These are phyloP conservation scores for Nitzschia sp. DNA, from an alignment of 108 stramenopile species.

Conservation along the genomic window DNA sequence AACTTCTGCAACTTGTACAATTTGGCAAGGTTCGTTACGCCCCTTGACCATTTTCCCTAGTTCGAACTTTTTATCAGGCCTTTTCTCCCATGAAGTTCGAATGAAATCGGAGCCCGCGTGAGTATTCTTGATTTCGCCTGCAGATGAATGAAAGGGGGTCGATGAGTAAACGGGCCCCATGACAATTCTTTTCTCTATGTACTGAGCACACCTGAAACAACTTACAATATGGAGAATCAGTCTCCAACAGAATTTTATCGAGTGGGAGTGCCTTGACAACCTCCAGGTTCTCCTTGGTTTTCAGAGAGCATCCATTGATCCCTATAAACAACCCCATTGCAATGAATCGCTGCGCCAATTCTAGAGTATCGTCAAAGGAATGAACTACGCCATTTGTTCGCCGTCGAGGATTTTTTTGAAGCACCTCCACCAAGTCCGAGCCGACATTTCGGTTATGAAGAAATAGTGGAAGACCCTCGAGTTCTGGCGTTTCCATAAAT, in stretches of 20 bases:
- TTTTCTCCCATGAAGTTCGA: constrained; percentile 60
- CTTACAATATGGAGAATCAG: constrained; percentile 96
- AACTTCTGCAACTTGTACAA: constrained; percentile 87
- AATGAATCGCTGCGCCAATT: constrained; percentile 80
- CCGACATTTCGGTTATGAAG: constrained; percentile 93
- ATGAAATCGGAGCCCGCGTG: constrained; percentile 77
- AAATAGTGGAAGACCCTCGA: constrained; percentile 78
- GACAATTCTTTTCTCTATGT: not conserved
- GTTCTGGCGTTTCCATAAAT: constrained; percentile 40
- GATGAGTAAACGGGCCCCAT: too few relatives aligned
- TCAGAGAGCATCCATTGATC: constrained; percentile 95
- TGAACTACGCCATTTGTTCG: constrained; percentile 76
- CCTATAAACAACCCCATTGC: constrained; percentile 89
- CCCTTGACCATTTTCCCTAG: constrained; percentile 77
- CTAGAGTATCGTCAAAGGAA: constrained; percentile 85
- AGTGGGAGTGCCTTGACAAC: constrained; percentile 79
- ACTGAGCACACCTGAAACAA: too few relatives aligned
- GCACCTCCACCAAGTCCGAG: constrained; percentile 70
- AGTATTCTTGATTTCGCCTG: constrained; percentile 56
- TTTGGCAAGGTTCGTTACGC: constrained; percentile 87
- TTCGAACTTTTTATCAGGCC: constrained; percentile 83
- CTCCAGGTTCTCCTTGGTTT: constrained; percentile 86
- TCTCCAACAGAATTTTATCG: constrained; percentile 87
- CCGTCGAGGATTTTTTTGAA: constrained; percentile 54
- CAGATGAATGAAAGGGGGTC: too few relatives aligned